phyloP scores from a whole-genome alignment of 129 eudicot species.

The Pulicaria dysenterica region DNA sequence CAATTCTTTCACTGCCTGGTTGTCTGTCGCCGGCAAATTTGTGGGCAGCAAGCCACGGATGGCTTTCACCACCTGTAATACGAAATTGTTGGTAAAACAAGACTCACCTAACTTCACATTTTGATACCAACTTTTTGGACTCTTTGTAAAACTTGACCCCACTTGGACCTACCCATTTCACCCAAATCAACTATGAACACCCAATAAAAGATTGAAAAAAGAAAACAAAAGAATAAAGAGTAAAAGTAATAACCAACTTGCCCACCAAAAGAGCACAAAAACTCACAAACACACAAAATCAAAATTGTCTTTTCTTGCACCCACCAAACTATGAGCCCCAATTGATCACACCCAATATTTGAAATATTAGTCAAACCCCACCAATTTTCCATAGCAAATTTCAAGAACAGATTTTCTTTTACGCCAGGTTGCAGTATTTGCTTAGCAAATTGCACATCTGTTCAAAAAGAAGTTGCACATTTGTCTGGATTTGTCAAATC shows the following conservation, averaged over 20 bases:
- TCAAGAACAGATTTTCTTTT: conserved; percentile 20
- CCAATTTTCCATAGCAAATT: conserved; percentile 1
- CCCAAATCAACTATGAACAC: conserved; percentile 20
- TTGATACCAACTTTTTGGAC: neutral
- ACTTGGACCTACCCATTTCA: conserved; percentile 2
- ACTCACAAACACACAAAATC: conserved; percentile 8
- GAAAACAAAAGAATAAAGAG: neutral
- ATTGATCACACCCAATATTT: conserved; percentile 27
- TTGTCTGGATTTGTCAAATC: conserved; percentile 8
- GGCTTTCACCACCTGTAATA: conserved; percentile 87
- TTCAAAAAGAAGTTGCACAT: neutral
- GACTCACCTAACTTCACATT: conserved; percentile 36
- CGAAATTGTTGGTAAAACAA: conserved; percentile 47
- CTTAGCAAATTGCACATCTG: no score
- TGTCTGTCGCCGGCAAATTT: conserved; percentile 21
- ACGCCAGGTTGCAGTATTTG: conserved; percentile 12
- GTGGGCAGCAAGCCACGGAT: conserved; percentile 59
- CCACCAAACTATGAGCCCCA: conserved; percentile 12
- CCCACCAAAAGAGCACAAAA: conserved; percentile 25
- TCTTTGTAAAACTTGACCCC: conserved; percentile 4
- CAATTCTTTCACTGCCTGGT: conserved; percentile 59
- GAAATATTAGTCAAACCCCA: conserved; percentile 28
- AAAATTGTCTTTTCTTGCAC: conserved; percentile 25
- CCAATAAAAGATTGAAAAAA: neutral
- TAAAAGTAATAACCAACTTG: neutral